These are phyloP conservation scores for Zygotorulaspora florentina DNA, from an alignment of 805 yeast genomes.

Conservation along the genomic window DNA sequence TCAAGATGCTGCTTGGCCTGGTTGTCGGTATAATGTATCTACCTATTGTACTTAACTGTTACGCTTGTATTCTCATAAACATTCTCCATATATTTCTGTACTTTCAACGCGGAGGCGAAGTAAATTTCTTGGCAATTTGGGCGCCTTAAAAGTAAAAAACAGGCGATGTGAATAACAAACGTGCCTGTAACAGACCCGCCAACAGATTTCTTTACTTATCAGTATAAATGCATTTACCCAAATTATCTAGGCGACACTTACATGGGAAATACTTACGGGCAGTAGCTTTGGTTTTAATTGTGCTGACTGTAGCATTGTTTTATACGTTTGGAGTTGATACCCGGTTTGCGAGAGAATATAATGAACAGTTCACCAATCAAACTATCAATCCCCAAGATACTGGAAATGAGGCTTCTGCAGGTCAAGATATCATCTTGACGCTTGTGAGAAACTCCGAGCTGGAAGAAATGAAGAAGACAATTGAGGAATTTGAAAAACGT, in stretches of 20 bases:
- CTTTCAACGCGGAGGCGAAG: too few species aligned
- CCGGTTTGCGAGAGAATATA: too few species aligned
- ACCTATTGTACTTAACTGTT: too few species aligned
- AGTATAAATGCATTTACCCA: background rate
- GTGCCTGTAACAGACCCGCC: background rate
- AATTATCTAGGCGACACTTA: background rate
- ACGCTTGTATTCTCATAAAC: too few species aligned
- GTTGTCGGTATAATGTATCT: too few species aligned
- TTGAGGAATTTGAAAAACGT: constrained; percentile 73
- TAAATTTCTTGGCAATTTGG: too few species aligned
- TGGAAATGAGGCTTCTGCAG: background rate
- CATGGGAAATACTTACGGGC: background rate
- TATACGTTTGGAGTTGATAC: background rate
- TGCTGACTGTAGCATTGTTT: background rate
- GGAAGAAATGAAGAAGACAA: constrained; percentile 65
- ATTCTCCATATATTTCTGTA: too few species aligned
- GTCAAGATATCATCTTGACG: constrained; percentile 77
- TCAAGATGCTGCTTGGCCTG: too few species aligned
- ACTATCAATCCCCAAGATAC: background rate
- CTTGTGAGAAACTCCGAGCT: constrained; percentile 78
- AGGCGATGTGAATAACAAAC: background rate
- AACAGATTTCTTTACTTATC: background rate
- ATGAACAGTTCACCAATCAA: background rate
- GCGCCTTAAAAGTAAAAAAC: too few species aligned
- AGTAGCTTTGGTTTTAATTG: background rate